A percentile compares a stretch with the other conserved stretches of the same genome.
These are phyloP conservation scores for Rhodosporidiobolus odoratus DNA, from an alignment of 768 basidiomycete species.

Conservation along the genomic window DNA sequence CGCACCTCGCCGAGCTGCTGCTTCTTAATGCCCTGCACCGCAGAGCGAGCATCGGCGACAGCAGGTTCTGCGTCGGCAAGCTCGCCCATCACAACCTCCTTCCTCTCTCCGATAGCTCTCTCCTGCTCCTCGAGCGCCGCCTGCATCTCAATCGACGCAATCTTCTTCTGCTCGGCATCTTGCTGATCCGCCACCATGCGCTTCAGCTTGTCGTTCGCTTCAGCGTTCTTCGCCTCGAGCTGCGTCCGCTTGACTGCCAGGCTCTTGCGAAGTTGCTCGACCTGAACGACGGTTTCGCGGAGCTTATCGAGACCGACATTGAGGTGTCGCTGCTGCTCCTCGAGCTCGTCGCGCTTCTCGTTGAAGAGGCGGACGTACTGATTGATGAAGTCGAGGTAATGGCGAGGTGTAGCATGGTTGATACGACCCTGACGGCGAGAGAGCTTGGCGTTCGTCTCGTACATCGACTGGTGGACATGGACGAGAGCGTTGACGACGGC, in stretches of 20 bases:
- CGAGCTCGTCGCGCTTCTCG: slow-evolving; percentile 93
- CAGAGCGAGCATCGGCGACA: slow-evolving; percentile 85
- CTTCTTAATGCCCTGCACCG: slow-evolving; percentile 94
- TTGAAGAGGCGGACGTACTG: slow-evolving; percentile 92
- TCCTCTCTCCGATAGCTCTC: slow-evolving; percentile 76
- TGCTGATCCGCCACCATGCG: slow-evolving; percentile 98
- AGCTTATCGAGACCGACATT: slow-evolving; percentile 97
- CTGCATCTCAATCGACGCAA: slow-evolving; percentile 91
- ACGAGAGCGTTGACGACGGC: slow-evolving; percentile 93
- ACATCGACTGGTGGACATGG: slow-evolving; percentile 79
- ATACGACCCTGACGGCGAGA: slow-evolving; percentile 90
- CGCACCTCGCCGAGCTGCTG: slow-evolving; percentile 95
- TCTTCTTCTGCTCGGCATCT: slow-evolving; percentile 96
- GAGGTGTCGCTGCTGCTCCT: slow-evolving; percentile 96
- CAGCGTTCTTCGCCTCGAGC: slow-evolving; percentile 83
- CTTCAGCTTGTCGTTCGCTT: slow-evolving; percentile 94
- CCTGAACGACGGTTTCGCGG: slow-evolving; percentile 88
- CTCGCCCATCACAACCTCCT: slow-evolving; percentile 83
- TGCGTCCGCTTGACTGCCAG: slow-evolving; percentile 89
- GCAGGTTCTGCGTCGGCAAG: slow-evolving; percentile 97
- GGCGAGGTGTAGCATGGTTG: slow-evolving; percentile 93
- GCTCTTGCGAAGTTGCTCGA: slow-evolving; percentile 91
- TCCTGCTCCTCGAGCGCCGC: slow-evolving; percentile 89
- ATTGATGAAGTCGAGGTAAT: slow-evolving; percentile 97
- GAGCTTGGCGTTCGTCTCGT: slow-evolving; percentile 80